phyloP scores from a whole-genome alignment of 1,284 basidiomycete species.

The Tilletia caries region DNA sequence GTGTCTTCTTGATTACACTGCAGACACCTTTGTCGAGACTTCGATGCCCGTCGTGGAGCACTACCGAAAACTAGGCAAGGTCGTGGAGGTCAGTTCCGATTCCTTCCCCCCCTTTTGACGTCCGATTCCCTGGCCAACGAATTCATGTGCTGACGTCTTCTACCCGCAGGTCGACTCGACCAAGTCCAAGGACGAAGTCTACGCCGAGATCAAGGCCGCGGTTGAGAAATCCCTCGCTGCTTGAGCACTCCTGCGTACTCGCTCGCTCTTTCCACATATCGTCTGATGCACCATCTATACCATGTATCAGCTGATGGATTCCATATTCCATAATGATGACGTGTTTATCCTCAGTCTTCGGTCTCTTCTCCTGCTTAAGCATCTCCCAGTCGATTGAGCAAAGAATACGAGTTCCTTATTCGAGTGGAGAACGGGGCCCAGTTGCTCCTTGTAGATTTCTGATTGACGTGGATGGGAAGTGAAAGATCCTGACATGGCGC shows the following conservation, averaged over 20 bases:
- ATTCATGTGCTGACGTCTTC: background rate
- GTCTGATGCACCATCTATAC: background rate
- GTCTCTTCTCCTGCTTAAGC: no score
- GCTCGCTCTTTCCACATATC: no score
- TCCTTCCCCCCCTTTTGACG: background rate
- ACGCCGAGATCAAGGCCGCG: slow-evolving; percentile 41
- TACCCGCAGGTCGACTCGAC: slow-evolving; percentile 36
- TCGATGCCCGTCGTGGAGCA: slow-evolving; percentile 95
- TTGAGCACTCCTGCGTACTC: background rate
- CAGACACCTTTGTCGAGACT: slow-evolving; percentile 83
- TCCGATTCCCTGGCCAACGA: background rate
- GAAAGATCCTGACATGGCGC: no score
- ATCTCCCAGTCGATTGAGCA: no score
- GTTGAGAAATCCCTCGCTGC: slow-evolving; percentile 41
- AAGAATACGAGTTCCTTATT: no score
- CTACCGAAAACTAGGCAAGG: slow-evolving; percentile 70
- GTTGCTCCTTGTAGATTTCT: no score
- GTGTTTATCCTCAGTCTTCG: no score
- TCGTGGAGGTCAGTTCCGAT: slow-evolving; percentile 65
- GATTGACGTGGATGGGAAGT: no score
- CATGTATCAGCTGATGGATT: no score
- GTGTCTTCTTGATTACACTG: background rate
- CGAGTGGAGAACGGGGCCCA: no score
- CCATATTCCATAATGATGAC: no score
- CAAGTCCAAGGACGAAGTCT: slow-evolving; percentile 43